Evolutionary conservation across 345 rosid genomes (phyloP).

Genomic region (Turritis glabra): DNA sequence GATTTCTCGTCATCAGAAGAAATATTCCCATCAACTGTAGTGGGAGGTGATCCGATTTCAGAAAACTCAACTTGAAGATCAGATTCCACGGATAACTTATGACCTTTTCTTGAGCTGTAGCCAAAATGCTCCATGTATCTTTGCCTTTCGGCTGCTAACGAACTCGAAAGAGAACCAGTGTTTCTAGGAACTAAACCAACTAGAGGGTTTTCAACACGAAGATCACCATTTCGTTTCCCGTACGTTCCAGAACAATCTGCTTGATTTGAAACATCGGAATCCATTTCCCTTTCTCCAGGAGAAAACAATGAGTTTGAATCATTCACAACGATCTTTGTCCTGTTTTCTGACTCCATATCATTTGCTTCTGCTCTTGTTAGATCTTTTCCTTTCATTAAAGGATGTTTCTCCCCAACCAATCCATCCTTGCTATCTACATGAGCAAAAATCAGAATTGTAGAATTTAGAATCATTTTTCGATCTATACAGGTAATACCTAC

Average conservation of each 20-base stretch:
- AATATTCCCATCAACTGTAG: constrained; percentile 49
- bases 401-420: constrained; percentile 34
- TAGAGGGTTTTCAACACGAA: constrained; percentile 28
- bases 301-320: constrained; percentile 38
- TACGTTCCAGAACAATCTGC: constrained; percentile 8
- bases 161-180: constrained; percentile 37
- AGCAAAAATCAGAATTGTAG: constrained; percentile 21
- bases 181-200: constrained; percentile 45
- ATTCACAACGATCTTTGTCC: constrained; percentile 22
- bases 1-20: constrained; percentile 57
- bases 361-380: constrained; percentile 5
- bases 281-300: constrained; percentile 27
- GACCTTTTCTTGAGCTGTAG: constrained; percentile 38
- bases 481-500: background rate
- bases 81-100: constrained; percentile 74
- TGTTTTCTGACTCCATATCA: constrained; percentile 27
- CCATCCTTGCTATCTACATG: constrained; percentile 44
- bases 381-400: constrained; percentile 17
- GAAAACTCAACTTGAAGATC: constrained; percentile 94
- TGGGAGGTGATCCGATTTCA: constrained; percentile 71
- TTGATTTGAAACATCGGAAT: background rate
- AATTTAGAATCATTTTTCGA: background rate
- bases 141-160: constrained; percentile 42
- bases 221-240: constrained; percentile 27
- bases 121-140: constrained; percentile 42